Conservation (phyloP, 2,329 filamentous ascomycete species). For the Cladophialophora exuberans region DNA sequence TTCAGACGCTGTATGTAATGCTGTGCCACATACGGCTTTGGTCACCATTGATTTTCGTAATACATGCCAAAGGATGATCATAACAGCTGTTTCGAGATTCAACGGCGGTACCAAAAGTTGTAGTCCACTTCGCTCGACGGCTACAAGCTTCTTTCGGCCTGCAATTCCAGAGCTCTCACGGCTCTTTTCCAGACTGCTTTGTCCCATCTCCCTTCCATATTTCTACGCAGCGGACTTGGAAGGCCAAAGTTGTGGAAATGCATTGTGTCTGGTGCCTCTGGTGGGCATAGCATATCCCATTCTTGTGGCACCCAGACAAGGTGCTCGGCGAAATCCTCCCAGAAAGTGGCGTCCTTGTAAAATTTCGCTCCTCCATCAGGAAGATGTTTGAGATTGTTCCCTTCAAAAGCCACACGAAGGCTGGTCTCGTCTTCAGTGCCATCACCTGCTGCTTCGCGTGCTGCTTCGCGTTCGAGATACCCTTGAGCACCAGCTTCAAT, state of each 20-base stretch:
- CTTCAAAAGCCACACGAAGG: neutral
- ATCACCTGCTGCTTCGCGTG: neutral
- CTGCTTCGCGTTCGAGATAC: neutral
- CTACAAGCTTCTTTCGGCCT: neutral
- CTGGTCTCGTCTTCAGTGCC: neutral
- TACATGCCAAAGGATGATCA: too few relatives aligned
- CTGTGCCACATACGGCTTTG: too few relatives aligned
- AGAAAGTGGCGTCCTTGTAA: conserved; percentile 4
- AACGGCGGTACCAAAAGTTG: too few relatives aligned
- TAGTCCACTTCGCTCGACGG: neutral
- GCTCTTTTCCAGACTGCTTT: conserved; percentile 1
- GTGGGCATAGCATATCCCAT: conserved; percentile 11
- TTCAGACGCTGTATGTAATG: too few relatives aligned
- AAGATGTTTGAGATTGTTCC: neutral
- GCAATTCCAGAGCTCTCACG: neutral
- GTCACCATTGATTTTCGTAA: too few relatives aligned
- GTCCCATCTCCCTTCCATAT: conserved; percentile 6
- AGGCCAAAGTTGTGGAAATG: neutral
- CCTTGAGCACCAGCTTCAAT: neutral
- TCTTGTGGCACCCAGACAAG: conserved; percentile 10
- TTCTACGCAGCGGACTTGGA: conserved; percentile 3
- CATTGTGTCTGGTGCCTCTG: neutral
- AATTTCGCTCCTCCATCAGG: conserved; percentile 13
- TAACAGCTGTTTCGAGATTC: too few relatives aligned
- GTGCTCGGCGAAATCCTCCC: conserved; percentile 16